These are phyloP conservation scores for Sungouiozyma intestinalis DNA, from an alignment of 805 yeast species.

Conservation along the genomic window DNA sequence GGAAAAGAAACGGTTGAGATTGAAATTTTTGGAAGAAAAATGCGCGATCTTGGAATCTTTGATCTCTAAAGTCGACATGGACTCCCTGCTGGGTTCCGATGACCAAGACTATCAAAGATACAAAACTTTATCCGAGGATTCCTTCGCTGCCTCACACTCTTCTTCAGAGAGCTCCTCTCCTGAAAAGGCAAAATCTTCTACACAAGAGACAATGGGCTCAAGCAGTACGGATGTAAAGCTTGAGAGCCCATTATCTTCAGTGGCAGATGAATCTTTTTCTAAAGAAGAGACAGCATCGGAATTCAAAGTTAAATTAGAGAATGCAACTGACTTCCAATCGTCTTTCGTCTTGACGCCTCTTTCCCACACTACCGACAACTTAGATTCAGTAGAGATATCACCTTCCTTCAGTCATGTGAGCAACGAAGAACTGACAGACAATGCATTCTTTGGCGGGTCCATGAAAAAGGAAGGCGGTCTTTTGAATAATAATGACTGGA, in stretches of 20 bases:
- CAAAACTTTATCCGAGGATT: neutral
- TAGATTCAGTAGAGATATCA: neutral
- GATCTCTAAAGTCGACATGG: constrained; percentile 15
- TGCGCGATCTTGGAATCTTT: constrained; percentile 26
- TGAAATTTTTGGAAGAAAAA: constrained; percentile 65
- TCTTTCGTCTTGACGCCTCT: neutral
- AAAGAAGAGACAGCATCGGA: neutral
- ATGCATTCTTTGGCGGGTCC: neutral
- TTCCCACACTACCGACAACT: neutral
- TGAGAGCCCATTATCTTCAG: neutral
- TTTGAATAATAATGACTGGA: neutral
- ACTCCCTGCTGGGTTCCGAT: neutral
- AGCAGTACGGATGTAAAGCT: neutral
- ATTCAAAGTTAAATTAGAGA: neutral
- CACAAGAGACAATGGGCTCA: neutral
- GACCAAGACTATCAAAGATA: neutral
- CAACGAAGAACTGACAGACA: neutral
- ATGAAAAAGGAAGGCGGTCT: neutral
- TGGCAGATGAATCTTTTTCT: neutral
- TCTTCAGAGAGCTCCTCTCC: neutral
- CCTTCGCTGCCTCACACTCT: neutral
- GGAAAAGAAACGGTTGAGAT: constrained; percentile 89
- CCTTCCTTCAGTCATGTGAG: neutral
- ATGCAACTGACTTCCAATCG: neutral
- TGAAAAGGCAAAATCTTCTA: neutral